phyloP scores from a whole-genome alignment of 2,329 filamentous ascomycete species.

The Hymenoscyphus fraxineus region DNA sequence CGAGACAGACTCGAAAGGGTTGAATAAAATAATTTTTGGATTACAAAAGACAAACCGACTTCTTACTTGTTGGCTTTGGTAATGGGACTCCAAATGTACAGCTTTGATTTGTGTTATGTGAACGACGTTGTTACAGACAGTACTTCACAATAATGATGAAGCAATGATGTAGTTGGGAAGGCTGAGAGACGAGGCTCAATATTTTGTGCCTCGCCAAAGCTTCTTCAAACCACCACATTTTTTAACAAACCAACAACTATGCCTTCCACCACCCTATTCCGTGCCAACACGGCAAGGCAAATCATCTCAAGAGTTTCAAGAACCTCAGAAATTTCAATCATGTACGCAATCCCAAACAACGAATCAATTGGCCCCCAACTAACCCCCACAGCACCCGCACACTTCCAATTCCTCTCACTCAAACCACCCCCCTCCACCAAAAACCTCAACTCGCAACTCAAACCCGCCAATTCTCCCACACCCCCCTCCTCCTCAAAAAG shows the following conservation, averaged over 20 bases:
- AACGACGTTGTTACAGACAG: background rate
- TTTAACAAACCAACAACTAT: conserved; percentile 17
- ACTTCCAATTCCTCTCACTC: background rate
- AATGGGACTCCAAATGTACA: background rate
- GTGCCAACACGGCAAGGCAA: conserved; percentile 16
- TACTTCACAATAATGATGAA: background rate
- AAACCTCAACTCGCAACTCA: conserved; percentile 1
- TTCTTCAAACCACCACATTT: background rate
- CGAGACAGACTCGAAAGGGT: no score
- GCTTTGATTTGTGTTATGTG: background rate
- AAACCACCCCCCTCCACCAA: conserved; percentile 3
- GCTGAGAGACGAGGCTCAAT: conserved; percentile 18
- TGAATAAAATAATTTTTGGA: background rate
- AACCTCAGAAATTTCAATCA: conserved; percentile 15
- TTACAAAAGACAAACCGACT: background rate
- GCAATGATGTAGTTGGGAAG: conserved; percentile 8
- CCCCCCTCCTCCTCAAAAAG: conserved; percentile 24
- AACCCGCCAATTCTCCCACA: conserved; percentile 18
- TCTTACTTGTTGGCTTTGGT: background rate
- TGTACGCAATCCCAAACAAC: conserved; percentile 13
- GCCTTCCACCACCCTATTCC: conserved; percentile 21
- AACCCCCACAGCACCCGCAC: conserved; percentile 8
- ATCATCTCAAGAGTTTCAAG: conserved; percentile 5
- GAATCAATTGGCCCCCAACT: conserved; percentile 9
- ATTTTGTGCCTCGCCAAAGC: conserved; percentile 3